Conservation (phyloP, 495 filamentous ascomycete species). For the Echria macrotheca region DNA sequence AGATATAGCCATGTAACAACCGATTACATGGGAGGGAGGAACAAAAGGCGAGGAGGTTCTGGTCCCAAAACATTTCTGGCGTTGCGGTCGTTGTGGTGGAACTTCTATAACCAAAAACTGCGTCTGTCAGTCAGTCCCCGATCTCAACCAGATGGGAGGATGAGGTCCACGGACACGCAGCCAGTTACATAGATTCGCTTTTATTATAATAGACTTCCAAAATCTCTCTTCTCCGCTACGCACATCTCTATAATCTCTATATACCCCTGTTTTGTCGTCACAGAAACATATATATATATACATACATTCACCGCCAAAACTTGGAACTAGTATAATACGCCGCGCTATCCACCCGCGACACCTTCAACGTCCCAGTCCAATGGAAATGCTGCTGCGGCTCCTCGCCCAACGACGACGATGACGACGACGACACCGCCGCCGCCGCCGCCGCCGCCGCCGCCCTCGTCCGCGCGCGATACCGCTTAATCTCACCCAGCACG, state of each 20-base stretch:
- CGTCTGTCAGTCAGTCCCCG: too few species aligned
- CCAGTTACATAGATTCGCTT: not conserved
- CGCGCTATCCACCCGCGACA: conserved; percentile 5
- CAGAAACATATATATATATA: not conserved
- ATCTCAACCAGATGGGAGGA: too few species aligned
- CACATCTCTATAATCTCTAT: not conserved
- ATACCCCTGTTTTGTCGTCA: not conserved
- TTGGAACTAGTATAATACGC: not conserved
- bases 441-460: conserved; percentile 14
- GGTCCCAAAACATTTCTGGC: not conserved
- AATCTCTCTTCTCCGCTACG: not conserved
- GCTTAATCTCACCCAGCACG: conserved; percentile 34
- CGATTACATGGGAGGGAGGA: too few species aligned
- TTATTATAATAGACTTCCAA: conserved; percentile 3
- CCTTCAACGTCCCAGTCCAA: conserved; percentile 25
- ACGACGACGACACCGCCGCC: conserved; percentile 14
- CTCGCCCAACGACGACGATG: not conserved
- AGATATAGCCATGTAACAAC: too few species aligned
- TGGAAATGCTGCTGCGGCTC: conserved; percentile 23
- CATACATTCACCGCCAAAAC: not conserved
- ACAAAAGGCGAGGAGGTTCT: too few species aligned
- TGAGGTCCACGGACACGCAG: too few species aligned
- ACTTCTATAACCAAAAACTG: not conserved
- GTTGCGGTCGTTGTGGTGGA: conserved; percentile 1
- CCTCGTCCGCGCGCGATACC: conserved; percentile 28